phyloP scores from a whole-genome alignment of 768 basidiomycete genomes.

The Tylopilus felleus region DNA sequence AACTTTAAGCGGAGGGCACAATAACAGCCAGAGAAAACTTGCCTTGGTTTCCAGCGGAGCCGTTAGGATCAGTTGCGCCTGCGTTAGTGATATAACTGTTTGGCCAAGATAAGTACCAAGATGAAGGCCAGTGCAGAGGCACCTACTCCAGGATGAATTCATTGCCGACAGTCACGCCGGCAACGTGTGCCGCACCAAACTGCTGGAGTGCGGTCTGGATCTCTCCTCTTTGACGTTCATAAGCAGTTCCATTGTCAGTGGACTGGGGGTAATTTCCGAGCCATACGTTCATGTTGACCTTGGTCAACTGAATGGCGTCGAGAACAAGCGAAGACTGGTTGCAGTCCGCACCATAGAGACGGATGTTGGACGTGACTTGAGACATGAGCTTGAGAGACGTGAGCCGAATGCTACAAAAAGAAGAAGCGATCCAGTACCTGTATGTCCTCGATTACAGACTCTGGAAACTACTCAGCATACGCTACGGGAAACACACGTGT shows the following conservation, averaged over 20 bases:
- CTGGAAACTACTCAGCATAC: slow-evolving; percentile 24
- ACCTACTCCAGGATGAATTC: slow-evolving; percentile 81
- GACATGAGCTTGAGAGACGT: slow-evolving; percentile 59
- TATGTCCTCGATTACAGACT: slow-evolving; percentile 63
- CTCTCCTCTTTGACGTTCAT: slow-evolving; percentile 65
- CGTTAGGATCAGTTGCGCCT: slow-evolving; percentile 52
- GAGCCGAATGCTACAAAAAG: slow-evolving; percentile 4
- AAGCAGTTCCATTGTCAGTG: slow-evolving; percentile 66
- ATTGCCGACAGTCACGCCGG: slow-evolving; percentile 88
- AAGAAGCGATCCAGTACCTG: slow-evolving; percentile 43
- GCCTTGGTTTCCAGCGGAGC: slow-evolving; percentile 49
- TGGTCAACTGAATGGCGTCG: slow-evolving; percentile 86
- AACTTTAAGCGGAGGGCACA: not conserved
- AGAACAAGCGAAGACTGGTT: slow-evolving; percentile 80
- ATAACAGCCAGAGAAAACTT: not conserved
- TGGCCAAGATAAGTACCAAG: slow-evolving; percentile 1
- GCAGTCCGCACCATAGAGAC: slow-evolving; percentile 86
- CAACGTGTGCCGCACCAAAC: slow-evolving; percentile 73
- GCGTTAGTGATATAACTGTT: slow-evolving; percentile 56
- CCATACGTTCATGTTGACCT: slow-evolving; percentile 80
- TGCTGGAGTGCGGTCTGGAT: slow-evolving; percentile 67
- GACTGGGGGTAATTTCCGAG: slow-evolving; percentile 66
- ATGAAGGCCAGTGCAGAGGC: not conserved
- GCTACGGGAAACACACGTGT: not conserved
- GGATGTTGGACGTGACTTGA: slow-evolving; percentile 77